Base-by-base conservation (phyloP, 2,329 filamentous ascomycete genomes). In the Sclerotinia minor region DNA sequence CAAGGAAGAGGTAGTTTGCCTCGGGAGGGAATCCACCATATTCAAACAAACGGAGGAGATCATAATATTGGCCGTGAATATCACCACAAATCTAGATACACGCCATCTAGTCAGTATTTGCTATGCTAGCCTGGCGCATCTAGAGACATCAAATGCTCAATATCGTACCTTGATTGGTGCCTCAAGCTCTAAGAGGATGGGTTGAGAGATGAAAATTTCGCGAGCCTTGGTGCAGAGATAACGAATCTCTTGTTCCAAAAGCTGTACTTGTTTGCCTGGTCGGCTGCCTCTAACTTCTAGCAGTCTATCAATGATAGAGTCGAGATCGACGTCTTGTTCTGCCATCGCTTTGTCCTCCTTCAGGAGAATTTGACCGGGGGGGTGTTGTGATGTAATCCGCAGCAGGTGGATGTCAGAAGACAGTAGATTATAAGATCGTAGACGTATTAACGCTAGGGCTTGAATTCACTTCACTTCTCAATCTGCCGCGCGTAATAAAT, bases 121-220 rank as follows among this genome's bases (percentile, higher is more conserved):
- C 9, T 35, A 38, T 32, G 24, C 54, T 13, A 44, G 19, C 6
- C 9, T 45, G 38, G 65, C 55, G 65, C 55, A n/a, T 32, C 15
- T 5, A 44, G n/a, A 17, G 35, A 26, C n/a, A 17, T 21, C 24
- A 44, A 24, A 24, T 21, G 32, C 38, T 44, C 26, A 26, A 49
- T 5, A 61, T 57, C 63, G 29, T 85, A 97, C 94, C 93, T 99
- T 99, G 83, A 99, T 98, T 71, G 95, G 95, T 78, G 95, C 95
- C 82, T 98, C 95, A 63, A 99, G 87, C 84, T 99, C 95, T 74
- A 99, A 88, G 74, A 99, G 85, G 78, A 98, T 98, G 73, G 95
- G 95, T 84, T 99, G 95, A 71, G 94, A 97, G 81, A 99, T 98
- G 85, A 99, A 98, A 77, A 99, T 98, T 84, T 99, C 95, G 74